Evolutionary conservation across 495 filamentous ascomycete species (phyloP), one percentile per base, ranked within the genome.

Genomic region (Annulohypoxylon nitens): DNA sequence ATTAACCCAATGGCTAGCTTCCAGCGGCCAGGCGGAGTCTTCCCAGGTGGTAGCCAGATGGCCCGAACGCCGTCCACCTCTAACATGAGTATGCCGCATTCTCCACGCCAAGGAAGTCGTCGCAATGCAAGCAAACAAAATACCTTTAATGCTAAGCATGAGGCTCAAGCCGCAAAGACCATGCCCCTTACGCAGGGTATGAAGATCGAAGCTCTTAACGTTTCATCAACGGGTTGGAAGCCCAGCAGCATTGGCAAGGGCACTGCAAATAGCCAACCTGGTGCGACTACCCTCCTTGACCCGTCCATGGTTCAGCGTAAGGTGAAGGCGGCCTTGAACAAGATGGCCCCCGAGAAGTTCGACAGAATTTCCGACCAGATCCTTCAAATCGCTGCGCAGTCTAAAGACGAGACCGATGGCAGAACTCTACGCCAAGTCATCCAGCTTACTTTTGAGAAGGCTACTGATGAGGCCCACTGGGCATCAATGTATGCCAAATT

Each of bases 291-390:
- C 48, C 87, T 92, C 74, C 85, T 99, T 84, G 85, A 95, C 67
- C 97, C 96, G 16, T 93, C 95, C 69, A 90, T 96, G 83, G 96
- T 99, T 72, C 96, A 99, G 83, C 90, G 96, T 71, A 99, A 98
- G 89, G 97, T 98, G 78, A 99, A 99, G 89, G 93, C 93, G 62
- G 92, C 92, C 54, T 84, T 99, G 74, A 98, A 99, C 88, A 98
- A 98, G 91, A 98, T 99, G 97, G 98, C 96, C 0, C 96, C 96
- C 0, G 96, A 98, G 83, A 98, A 98, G 76, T 99, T 99, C 79
- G 94, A 98, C 74, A 93, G 91, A 85, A 97, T 99, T 67, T 86
- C 96, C 18, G 91, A 93, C 58, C 94, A 98, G 81, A 97, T 99
- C 61, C 87, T 98, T 26, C 88, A 90, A 41, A 98, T 99, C 75